A percentile compares a stretch with the other conserved stretches of the same genome.
phyloP scores from a whole-genome alignment of 2,329 filamentous ascomycete genomes.

The Byssochlamys sp. region DNA sequence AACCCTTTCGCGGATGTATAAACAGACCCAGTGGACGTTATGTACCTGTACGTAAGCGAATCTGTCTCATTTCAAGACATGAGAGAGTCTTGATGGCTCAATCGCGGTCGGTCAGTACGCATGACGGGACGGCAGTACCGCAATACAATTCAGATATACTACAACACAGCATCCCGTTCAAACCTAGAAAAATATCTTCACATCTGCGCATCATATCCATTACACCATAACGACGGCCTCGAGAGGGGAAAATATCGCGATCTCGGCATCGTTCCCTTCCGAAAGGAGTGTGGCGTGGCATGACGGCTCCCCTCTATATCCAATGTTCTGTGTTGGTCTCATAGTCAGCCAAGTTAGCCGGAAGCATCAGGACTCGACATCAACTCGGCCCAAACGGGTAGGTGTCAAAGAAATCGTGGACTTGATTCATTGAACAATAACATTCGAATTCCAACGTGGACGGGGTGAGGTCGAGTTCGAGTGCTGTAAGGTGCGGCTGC shows the following conservation, averaged over 20 bases:
- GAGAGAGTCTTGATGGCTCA: neutral
- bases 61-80: neutral
- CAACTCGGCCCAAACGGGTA: neutral
- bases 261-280: neutral
- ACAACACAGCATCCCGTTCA: neutral
- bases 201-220: neutral
- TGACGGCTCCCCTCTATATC: neutral
- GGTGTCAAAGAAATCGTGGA: neutral
- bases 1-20: neutral
- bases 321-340: neutral
- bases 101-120: neutral
- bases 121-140: neutral
- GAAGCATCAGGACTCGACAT: neutral
- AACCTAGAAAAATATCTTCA: neutral
- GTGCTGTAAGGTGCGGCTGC: constrained; percentile 5
- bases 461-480: neutral
- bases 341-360: neutral
- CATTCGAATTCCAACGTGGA: neutral
- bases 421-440: neutral
- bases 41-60: neutral
- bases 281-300: neutral
- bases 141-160: neutral
- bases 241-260: neutral
- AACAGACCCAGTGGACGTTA: neutral
- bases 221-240: neutral